Conservation (phyloP, 352 stramenopile genomes). For the Globisporangium perplexum region DNA sequence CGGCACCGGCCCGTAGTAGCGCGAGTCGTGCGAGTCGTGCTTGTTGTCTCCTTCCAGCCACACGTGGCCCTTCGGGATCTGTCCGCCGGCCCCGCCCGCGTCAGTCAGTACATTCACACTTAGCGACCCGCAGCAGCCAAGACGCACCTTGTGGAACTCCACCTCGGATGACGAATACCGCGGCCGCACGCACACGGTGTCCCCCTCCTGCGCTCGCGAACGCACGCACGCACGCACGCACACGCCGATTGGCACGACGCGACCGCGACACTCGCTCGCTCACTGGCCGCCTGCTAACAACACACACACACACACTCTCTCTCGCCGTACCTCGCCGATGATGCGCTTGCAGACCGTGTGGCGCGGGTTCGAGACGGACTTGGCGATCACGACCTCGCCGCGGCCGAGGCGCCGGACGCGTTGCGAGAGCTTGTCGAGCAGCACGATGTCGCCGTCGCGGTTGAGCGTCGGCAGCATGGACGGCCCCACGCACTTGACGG, state of each 20-base stretch:
- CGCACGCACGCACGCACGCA: background rate
- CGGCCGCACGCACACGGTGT: conserved; percentile 69
- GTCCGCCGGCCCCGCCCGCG: background rate
- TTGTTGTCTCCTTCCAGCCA: conserved; percentile 98
- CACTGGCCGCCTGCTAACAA: too few species aligned
- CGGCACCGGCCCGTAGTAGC: conserved; percentile 95
- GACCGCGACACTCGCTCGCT: background rate
- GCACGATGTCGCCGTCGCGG: conserved; percentile 84
- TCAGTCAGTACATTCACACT: background rate
- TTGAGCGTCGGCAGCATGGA: conserved; percentile 91
- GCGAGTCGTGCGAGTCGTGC: conserved; percentile 92
- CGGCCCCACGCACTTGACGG: conserved; percentile 84
- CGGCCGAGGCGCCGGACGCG: conserved; percentile 50
- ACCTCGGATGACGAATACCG: conserved; percentile 68
- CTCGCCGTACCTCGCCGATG: conserved; percentile 40
- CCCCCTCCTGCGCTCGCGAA: conserved; percentile 41
- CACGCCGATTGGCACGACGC: too few species aligned
- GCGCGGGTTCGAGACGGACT: conserved; percentile 77
- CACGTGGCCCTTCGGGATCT: conserved; percentile 89
- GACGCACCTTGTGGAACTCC: conserved; percentile 60
- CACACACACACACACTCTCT: background rate
- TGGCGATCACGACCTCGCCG: conserved; percentile 87
- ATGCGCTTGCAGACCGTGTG: conserved; percentile 90
- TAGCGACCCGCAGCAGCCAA: too few species aligned
- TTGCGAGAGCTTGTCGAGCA: conserved; percentile 86